Base-by-base conservation (phyloP, 495 filamentous ascomycete species). In the Annulohypoxylon bovei region DNA sequence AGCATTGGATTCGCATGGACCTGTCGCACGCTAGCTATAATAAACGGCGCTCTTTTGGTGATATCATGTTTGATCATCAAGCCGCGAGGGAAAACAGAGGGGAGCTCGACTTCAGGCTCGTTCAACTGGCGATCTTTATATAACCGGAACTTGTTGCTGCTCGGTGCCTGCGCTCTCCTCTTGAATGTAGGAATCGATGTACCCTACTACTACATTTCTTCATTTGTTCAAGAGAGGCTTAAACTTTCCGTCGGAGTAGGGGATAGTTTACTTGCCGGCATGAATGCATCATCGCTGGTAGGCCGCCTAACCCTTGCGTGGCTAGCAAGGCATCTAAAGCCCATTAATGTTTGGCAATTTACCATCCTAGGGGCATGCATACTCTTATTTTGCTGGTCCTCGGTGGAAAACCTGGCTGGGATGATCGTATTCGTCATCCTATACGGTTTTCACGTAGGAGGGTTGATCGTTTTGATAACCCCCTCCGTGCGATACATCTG, bases 111-210 rank as follows among this genome's bases (percentile, higher is more conserved):
- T 69, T 32, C 4, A 16, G 1, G 33, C 76, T 74, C 32, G 77
- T 76, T 81, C 74, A 70, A 42, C 80, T 83, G 4, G 79, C 81
- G 62, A 62, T 78, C 50, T 30, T 82, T 86, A 60, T 67, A 75
- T 8, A 75, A 85, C 53, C 35, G 75, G 18, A 69, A 71, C 0
- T 79, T 84, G 40, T 59, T 85, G 0, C 62, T 86, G 1, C 82
- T 86, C 0, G 85, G 87, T 0, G 12, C 79, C 0, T 87, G 83
- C 1, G 82, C 90, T 14, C 88, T 91, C 63, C 75, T 90, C 22
- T 82, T 88, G 54, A 88, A 91, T 75, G 87, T 87, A 76, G 90
- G 81, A 5, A 75, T 89, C 32, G 90, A 91, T 71, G 81, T 91
- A 6, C 90, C 90, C 0, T 80, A 89, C 32, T 87, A 84, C 0